Percentiles rank a stretch among this genome's conserved stretches.
Evolutionary conservation across 441 rosid genomes (phyloP).

Genomic region (Mallotus repandus): DNA sequence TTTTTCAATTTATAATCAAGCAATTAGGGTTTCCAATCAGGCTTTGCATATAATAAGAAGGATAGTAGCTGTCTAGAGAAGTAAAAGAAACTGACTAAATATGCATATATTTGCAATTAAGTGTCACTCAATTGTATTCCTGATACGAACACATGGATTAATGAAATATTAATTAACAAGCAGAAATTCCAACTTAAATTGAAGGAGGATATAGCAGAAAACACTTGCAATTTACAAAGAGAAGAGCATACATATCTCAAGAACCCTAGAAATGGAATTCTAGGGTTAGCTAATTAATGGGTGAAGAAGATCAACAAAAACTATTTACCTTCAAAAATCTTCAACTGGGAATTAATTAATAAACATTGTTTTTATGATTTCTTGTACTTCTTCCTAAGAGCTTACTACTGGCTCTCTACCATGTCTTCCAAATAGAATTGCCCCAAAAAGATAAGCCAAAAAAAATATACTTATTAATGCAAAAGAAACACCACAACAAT

Average conservation of each 20-base stretch:
- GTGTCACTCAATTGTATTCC: no score
- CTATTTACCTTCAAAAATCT: constrained; percentile 4
- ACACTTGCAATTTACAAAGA: neutral
- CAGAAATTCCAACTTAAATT: neutral
- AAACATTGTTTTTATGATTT: neutral
- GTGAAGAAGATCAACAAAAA: neutral
- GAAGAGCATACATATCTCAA: neutral
- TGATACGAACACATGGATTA: neutral
- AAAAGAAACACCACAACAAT: neutral
- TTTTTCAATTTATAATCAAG: neutral
- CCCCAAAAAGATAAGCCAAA: constrained; percentile 16
- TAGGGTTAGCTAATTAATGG: constrained; percentile 11
- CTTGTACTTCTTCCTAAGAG: neutral
- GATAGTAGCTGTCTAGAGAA: neutral
- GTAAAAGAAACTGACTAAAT: neutral
- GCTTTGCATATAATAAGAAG: neutral
- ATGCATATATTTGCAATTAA: neutral
- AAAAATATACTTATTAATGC: constrained; percentile 2
- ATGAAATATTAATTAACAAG: neutral
- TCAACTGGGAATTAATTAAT: neutral
- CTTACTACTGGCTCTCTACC: neutral
- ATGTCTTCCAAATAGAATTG: constrained; percentile 9
- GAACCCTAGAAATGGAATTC: constrained; percentile 16
- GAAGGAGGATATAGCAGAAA: neutral
- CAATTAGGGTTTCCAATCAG: constrained; percentile 9